Conservation (phyloP, 78 protist genomes). For the Dictyostelium capitatum region DNA sequence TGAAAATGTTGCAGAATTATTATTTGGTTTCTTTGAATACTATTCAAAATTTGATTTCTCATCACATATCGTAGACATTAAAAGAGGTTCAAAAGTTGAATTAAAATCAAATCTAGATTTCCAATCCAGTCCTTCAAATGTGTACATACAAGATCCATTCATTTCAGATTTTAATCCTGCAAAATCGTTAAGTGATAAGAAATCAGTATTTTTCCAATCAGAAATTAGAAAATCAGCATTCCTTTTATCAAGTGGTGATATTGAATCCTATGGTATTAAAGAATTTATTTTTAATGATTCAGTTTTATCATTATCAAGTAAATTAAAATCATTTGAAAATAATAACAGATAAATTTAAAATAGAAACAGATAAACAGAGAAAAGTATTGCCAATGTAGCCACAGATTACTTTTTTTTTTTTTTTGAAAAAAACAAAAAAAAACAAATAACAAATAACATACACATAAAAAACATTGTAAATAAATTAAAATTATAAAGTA, state of each 20-base stretch:
- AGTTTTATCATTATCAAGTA: constrained; percentile 5
- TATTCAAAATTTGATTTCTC: neutral
- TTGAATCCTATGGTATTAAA: neutral
- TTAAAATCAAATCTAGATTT: neutral
- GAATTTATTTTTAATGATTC: neutral
- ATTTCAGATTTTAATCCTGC: constrained; percentile 3
- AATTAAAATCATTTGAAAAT: constrained; percentile 1
- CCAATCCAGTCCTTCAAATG: neutral
- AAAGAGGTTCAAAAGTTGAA: neutral
- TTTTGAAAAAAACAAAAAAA: neutral
- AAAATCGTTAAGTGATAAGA: neutral
- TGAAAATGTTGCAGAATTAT: neutral
- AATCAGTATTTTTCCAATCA: neutral
- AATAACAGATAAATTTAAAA: neutral
- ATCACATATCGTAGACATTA: neutral
- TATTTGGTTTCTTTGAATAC: constrained; percentile 31
- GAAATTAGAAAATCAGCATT: neutral
- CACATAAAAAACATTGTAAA: too few species aligned
- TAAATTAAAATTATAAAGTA: neutral
- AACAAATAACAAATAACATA: neutral
- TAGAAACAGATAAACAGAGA: too few species aligned
- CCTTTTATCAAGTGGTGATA: neutral
- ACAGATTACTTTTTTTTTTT: too few species aligned
- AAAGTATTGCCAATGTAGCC: too few species aligned
- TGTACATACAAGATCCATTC: constrained; percentile 45